Conservation (phyloP, 2,329 filamentous ascomycete species). For the Cladosporium sp. region DNA sequence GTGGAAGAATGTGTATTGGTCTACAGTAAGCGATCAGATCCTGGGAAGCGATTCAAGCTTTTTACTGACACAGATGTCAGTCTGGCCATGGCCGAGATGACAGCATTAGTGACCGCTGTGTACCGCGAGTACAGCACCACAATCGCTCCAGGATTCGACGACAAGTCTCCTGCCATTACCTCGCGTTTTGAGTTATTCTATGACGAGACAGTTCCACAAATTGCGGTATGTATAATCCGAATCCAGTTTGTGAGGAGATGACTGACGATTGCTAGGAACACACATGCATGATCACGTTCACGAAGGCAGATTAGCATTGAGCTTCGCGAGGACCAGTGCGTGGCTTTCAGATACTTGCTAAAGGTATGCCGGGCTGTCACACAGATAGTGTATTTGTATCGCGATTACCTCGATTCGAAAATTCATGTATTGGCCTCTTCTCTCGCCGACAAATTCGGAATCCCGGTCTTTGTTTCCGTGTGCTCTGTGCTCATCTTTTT, state of each 20-base stretch:
- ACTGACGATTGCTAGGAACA: constrained; percentile 9
- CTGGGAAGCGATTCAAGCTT: neutral
- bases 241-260: neutral
- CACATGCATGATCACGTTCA: constrained; percentile 14
- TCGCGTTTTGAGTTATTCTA: constrained; percentile 41
- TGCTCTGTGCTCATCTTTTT: constrained; percentile 46
- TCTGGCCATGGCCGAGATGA: constrained; percentile 51
- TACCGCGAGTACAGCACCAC: constrained; percentile 42
- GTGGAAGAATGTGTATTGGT: constrained; percentile 46
- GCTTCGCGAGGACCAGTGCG: too few relatives aligned
- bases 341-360: too few relatives aligned
- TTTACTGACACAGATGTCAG: constrained; percentile 22
- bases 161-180: constrained; percentile 37
- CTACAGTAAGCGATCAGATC: constrained; percentile 21
- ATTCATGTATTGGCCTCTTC: neutral
- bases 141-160: constrained; percentile 27
- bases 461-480: constrained; percentile 49
- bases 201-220: constrained; percentile 29
- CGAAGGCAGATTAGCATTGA: neutral
- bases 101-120: constrained; percentile 42
- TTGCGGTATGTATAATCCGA: constrained; percentile 18
- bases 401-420: too few relatives aligned
- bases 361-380: too few relatives aligned
- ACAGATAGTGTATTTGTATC: too few relatives aligned
- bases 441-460: constrained; percentile 13